Conservation (phyloP, 352 stramenopile genomes). For the Pythium apleroticum region DNA sequence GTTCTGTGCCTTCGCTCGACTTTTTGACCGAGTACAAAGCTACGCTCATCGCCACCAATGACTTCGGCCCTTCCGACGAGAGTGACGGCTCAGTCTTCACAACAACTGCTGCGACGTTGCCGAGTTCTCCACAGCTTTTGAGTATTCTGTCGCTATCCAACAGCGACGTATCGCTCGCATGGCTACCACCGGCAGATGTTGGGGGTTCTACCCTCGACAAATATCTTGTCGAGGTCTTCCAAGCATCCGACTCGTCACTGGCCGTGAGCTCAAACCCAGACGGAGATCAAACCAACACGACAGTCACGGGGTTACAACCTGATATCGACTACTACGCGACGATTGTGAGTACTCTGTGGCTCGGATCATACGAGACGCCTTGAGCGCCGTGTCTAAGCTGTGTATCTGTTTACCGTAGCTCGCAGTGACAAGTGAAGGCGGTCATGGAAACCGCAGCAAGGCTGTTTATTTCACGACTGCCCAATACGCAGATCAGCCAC, state of each 20-base stretch:
- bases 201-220: constrained; percentile 42
- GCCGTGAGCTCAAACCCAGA: not conserved
- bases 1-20: constrained; percentile 36
- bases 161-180: constrained; percentile 30
- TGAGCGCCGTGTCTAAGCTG: not conserved
- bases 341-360: constrained; percentile 36
- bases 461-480: constrained; percentile 45
- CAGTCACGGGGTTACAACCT: constrained; percentile 28
- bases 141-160: constrained; percentile 15
- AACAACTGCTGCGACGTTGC: constrained; percentile 30
- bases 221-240: constrained; percentile 36
- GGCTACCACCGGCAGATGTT: constrained; percentile 43
- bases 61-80: constrained; percentile 31
- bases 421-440: constrained; percentile 30
- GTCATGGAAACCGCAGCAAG: constrained; percentile 36
- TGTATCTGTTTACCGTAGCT: constrained; percentile 20
- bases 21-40: constrained; percentile 47
- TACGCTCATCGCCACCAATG: constrained; percentile 40
- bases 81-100: constrained; percentile 28
- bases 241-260: not conserved
- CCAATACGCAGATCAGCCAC: constrained; percentile 33
- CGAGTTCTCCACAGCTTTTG: constrained; percentile 35
- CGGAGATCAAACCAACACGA: constrained; percentile 24
- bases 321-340: constrained; percentile 40
- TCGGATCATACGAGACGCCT: not conserved